phyloP scores from a whole-genome alignment of 2,329 filamentous ascomycete genomes.

The Stemphylium beticola region DNA sequence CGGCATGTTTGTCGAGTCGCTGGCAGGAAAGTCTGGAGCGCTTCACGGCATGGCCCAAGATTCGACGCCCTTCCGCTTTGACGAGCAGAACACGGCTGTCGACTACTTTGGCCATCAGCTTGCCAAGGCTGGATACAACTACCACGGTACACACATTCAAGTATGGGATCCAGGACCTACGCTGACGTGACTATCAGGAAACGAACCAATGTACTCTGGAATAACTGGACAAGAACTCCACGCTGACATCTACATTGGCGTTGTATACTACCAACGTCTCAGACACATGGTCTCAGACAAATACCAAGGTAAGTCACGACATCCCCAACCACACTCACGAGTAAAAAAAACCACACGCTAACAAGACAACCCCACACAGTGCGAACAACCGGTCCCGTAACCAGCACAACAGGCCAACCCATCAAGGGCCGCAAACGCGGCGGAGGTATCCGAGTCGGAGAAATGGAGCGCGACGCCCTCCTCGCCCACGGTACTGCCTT shows the following conservation, averaged over 20 bases:
- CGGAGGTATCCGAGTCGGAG: constrained; percentile 97
- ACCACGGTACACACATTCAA: constrained; percentile 66
- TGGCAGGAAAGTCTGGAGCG: constrained; percentile 92
- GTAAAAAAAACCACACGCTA: background rate
- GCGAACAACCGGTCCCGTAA: constrained; percentile 91
- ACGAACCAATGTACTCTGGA: no score
- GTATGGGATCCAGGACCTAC: no score
- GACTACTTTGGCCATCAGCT: constrained; percentile 98
- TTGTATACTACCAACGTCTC: constrained; percentile 97
- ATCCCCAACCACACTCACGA: background rate
- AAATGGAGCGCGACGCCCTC: constrained; percentile 97
- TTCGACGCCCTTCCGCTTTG: constrained; percentile 92
- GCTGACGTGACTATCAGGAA: no score
- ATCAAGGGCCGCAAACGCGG: constrained; percentile 97
- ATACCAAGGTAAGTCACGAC: constrained; percentile 69
- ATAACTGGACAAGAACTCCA: constrained; percentile 70
- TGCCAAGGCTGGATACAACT: constrained; percentile 94
- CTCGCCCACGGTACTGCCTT: constrained; percentile 95
- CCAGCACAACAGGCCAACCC: constrained; percentile 88
- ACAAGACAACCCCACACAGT: background rate
- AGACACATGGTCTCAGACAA: constrained; percentile 99
- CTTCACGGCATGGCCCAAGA: constrained; percentile 96
- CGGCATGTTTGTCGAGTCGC: constrained; percentile 97
- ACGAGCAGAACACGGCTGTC: constrained; percentile 86
- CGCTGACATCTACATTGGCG: constrained; percentile 91